A percentile compares a stretch with the other conserved stretches of the same genome.
Conservation (phyloP, 2,329 filamentous ascomycete species). For the Trichophyton simii region DNA sequence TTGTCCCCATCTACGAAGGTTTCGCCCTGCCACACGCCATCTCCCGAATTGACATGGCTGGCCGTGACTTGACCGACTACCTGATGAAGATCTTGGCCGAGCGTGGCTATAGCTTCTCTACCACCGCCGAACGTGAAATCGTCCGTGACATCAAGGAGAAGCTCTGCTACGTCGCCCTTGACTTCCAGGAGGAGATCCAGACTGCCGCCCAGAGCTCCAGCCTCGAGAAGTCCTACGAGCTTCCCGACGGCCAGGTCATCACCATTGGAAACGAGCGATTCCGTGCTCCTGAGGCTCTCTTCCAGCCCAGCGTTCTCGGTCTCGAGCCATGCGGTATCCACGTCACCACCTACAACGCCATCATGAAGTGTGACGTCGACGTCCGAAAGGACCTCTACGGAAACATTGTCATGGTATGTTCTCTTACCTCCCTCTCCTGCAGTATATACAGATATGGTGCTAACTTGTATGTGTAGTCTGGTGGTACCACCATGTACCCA, state of each 20-base stretch:
- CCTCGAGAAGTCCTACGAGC: conserved; percentile 99
- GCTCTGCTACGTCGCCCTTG: conserved; percentile 99
- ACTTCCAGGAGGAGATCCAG: conserved; percentile 99
- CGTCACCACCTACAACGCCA: conserved; percentile 99
- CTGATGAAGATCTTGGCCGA: conserved; percentile 98
- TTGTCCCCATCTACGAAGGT: conserved; percentile 99
- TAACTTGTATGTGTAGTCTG: conserved; percentile 52
- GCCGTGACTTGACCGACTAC: conserved; percentile 99
- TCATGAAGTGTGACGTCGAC: conserved; percentile 99
- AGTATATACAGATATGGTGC: background rate
- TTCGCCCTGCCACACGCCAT: conserved; percentile 99
- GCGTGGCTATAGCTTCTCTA: conserved; percentile 99
- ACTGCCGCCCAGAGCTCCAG: conserved; percentile 96
- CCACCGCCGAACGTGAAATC: conserved; percentile 99
- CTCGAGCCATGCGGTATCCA: conserved; percentile 98
- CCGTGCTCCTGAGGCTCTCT: conserved; percentile 98
- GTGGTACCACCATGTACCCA: conserved; percentile 99
- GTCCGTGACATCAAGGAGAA: conserved; percentile 99
- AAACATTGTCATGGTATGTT: conserved; percentile 98
- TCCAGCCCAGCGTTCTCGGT: conserved; percentile 97
- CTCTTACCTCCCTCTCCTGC: background rate
- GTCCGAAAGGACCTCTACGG: conserved; percentile 99
- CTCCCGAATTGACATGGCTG: conserved; percentile 99
- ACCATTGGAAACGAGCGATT: conserved; percentile 99
- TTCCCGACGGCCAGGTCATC: conserved; percentile 98